These are phyloP conservation scores for Calonectria henricotiae DNA, from an alignment of 2,329 filamentous ascomycete species.

Conservation along the genomic window DNA sequence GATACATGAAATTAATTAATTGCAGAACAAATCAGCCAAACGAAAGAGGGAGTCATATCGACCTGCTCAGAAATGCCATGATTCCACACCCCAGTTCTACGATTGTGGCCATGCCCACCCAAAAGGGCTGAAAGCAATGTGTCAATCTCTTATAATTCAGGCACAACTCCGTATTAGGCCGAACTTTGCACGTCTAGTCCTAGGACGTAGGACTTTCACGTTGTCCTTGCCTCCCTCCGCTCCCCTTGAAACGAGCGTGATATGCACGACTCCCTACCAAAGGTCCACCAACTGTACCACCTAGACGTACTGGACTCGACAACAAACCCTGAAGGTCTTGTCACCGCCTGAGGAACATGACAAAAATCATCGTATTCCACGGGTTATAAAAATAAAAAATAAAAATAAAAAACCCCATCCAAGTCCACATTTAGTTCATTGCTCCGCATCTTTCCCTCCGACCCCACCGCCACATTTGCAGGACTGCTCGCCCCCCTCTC, in stretches of 20 bases:
- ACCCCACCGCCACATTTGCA: slow-evolving; percentile 23
- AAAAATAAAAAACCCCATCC: not conserved
- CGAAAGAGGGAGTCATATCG: slow-evolving; percentile 6
- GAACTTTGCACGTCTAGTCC: slow-evolving; percentile 24
- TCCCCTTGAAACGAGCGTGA: slow-evolving; percentile 34
- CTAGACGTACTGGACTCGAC: slow-evolving; percentile 29
- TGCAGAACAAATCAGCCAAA: slow-evolving; percentile 6
- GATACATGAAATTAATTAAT: slow-evolving; percentile 32
- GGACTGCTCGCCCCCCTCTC: slow-evolving; percentile 6
- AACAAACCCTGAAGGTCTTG: slow-evolving; percentile 23
- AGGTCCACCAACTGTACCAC: slow-evolving; percentile 28
- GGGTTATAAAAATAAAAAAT: too few species aligned
- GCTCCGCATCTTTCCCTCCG: not conserved
- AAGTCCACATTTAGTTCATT: slow-evolving; percentile 13
- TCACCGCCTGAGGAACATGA: slow-evolving; percentile 21
- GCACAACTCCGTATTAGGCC: slow-evolving; percentile 24
- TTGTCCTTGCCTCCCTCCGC: slow-evolving; percentile 25
- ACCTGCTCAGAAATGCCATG: slow-evolving; percentile 4
- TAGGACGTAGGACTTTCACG: slow-evolving; percentile 36
- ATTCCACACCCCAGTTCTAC: slow-evolving; percentile 29
- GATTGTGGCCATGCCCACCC: slow-evolving; percentile 1
- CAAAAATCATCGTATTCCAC: slow-evolving; percentile 22
- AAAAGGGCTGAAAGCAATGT: not conserved
- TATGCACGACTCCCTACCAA: slow-evolving; percentile 29
- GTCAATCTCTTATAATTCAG: slow-evolving; percentile 26